phyloP scores from a whole-genome alignment of 108 stramenopile species.

The Pseudonitzschia multiseries region DNA sequence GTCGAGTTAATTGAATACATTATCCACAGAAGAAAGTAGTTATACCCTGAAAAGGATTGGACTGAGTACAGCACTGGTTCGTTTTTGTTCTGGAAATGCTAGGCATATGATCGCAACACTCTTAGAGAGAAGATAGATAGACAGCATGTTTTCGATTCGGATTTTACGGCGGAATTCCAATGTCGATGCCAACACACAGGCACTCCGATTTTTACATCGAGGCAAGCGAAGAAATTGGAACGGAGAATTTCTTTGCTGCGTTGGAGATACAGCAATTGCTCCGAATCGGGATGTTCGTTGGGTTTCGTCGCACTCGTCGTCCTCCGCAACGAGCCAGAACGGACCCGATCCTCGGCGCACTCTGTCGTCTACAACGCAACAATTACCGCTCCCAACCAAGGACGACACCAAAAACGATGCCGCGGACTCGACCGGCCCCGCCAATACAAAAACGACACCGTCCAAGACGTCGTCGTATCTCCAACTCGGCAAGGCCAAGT shows the following conservation, averaged over 20 bases:
- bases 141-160: background rate
- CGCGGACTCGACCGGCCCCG: background rate
- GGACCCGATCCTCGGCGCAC: background rate
- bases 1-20: too few species aligned
- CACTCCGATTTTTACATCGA: background rate
- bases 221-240: background rate
- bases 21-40: background rate
- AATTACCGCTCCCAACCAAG: background rate
- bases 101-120: background rate
- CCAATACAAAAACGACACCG: background rate
- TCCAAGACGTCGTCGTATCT: slow-evolving; percentile 39
- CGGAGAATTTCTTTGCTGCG: background rate
- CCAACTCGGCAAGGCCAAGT: slow-evolving; percentile 79
- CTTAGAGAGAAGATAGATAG: background rate
- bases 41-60: background rate
- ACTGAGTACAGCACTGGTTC: too few species aligned
- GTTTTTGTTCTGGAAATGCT: background rate
- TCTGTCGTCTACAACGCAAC: background rate
- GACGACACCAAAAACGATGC: background rate
- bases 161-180: slow-evolving; percentile 5
- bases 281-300: background rate
- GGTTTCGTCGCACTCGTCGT: background rate
- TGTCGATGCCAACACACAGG: background rate
- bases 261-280: background rate
- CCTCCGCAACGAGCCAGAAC: background rate